phyloP scores from a whole-genome alignment of 202 grass and related monocot genomes.

The Musa balbisiana region DNA sequence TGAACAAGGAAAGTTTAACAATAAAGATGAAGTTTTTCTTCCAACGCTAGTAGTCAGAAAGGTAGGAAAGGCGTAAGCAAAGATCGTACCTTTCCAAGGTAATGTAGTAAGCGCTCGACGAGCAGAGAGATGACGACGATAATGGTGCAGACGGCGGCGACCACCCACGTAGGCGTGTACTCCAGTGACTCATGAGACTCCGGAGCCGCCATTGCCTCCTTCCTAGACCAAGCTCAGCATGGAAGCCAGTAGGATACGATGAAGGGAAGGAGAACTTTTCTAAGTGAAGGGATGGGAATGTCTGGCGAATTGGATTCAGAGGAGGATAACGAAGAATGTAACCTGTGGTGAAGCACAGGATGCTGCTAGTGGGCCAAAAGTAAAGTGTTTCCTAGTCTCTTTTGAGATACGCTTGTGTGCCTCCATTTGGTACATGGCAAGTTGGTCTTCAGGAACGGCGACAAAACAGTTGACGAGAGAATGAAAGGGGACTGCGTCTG shows the following conservation, averaged over 20 bases:
- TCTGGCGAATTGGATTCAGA: background rate
- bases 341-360: background rate
- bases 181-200: conserved; percentile 22
- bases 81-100: conserved; percentile 57
- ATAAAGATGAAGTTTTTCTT: background rate
- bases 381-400: background rate
- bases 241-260: background rate
- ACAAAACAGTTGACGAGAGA: background rate
- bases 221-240: background rate
- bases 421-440: background rate
- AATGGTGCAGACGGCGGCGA: conserved; percentile 48
- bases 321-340: background rate
- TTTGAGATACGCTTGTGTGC: background rate
- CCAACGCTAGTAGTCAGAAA: background rate
- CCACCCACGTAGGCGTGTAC: conserved; percentile 69
- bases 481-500: background rate
- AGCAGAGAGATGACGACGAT: conserved; percentile 63
- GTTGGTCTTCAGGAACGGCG: background rate
- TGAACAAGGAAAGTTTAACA: background rate
- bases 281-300: background rate
- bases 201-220: background rate
- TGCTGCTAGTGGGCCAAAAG: background rate
- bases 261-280: background rate
- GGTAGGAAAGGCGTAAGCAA: background rate
- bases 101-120: conserved; percentile 62